Evolutionary conservation across 202 grass and related monocot species (phyloP).

Genomic region (Miscanthus sacchariflorus): DNA sequence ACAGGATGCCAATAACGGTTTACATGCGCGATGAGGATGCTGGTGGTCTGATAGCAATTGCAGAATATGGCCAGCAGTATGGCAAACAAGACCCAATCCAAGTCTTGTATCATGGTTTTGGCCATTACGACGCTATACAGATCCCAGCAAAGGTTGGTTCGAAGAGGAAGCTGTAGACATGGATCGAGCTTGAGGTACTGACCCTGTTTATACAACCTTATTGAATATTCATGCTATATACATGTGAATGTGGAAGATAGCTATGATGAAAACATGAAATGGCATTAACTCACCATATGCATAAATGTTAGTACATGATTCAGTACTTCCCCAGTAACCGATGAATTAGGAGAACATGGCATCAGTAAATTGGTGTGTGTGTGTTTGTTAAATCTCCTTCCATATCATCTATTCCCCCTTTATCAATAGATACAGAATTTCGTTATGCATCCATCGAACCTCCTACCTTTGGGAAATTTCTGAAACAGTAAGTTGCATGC

Average conservation of each 20-base stretch:
- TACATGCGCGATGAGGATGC: constrained; percentile 90
- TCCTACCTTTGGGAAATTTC: too few relatives aligned
- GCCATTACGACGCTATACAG: constrained; percentile 90
- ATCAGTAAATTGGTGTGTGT: too few relatives aligned
- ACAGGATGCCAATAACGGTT: constrained; percentile 95
- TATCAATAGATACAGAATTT: neutral
- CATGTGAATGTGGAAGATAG: neutral
- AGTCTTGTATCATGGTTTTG: constrained; percentile 95
- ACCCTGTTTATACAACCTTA: constrained; percentile 2
- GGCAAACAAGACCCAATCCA: constrained; percentile 77
- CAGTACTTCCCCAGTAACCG: too few relatives aligned
- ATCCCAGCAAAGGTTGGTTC: constrained; percentile 53
- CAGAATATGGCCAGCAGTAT: constrained; percentile 95
- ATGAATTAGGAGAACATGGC: neutral
- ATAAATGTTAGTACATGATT: neutral
- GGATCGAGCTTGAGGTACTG: neutral
- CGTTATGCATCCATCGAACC: neutral
- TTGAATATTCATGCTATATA: neutral
- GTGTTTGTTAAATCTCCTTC: too few relatives aligned
- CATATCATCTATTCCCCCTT: neutral
- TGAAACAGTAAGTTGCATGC: neutral
- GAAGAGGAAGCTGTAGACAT: constrained; percentile 45
- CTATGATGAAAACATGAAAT: too few relatives aligned
- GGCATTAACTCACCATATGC: neutral
- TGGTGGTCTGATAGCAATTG: constrained; percentile 81